phyloP scores from a whole-genome alignment of 2,329 filamentous ascomycete species.

The Paraphoma sp. region DNA sequence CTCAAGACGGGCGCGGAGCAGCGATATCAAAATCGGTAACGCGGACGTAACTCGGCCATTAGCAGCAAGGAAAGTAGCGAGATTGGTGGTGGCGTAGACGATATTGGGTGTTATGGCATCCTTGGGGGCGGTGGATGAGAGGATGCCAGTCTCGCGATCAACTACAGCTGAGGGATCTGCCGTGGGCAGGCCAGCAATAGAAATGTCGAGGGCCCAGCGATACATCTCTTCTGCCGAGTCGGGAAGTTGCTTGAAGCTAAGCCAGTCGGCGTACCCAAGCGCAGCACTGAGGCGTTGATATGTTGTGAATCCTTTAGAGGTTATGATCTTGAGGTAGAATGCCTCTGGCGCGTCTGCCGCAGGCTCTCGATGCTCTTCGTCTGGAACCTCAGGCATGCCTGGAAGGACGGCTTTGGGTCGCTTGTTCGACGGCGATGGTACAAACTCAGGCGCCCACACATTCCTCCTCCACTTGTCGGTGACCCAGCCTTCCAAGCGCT shows the following conservation, averaged over 20 bases:
- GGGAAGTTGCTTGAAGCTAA: slow-evolving; percentile 75
- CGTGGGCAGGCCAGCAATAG: slow-evolving; percentile 62
- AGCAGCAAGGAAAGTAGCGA: slow-evolving; percentile 79
- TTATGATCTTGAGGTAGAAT: slow-evolving; percentile 83
- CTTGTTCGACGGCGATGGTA: slow-evolving; percentile 85
- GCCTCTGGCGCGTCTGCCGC: slow-evolving; percentile 72
- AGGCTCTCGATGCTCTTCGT: slow-evolving; percentile 75
- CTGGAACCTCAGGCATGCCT: slow-evolving; percentile 68
- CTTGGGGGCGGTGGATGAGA: slow-evolving; percentile 60
- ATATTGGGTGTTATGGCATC: slow-evolving; percentile 73
- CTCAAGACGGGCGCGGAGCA: slow-evolving; percentile 76
- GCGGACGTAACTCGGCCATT: slow-evolving; percentile 71
- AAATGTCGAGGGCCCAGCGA: slow-evolving; percentile 77
- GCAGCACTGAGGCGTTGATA: slow-evolving; percentile 82
- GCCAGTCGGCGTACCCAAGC: slow-evolving; percentile 82
- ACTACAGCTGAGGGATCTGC: slow-evolving; percentile 55
- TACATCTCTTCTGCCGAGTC: slow-evolving; percentile 76
- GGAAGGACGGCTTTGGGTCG: slow-evolving; percentile 75
- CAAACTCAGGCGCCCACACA: slow-evolving; percentile 73
- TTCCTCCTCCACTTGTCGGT: slow-evolving; percentile 67
- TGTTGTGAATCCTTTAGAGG: slow-evolving; percentile 78
- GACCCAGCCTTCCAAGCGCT: slow-evolving; percentile 82
- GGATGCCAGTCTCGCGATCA: slow-evolving; percentile 67
- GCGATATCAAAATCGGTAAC: slow-evolving; percentile 83
- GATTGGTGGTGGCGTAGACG: slow-evolving; percentile 74